Conservation (phyloP, 179 eudicot species). For the Camellia oleifera region DNA sequence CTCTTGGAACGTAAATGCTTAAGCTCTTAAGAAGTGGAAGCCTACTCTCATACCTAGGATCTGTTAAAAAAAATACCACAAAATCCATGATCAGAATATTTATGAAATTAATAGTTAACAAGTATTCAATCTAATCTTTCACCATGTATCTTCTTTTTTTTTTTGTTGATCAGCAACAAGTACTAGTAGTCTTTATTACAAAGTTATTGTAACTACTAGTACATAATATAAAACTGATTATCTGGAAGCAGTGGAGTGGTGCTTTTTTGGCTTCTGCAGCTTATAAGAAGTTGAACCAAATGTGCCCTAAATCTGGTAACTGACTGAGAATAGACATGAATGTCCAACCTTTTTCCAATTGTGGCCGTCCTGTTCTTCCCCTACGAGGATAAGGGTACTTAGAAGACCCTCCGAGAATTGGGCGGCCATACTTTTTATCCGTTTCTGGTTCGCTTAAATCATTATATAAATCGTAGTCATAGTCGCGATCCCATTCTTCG, state of each 20-base stretch:
- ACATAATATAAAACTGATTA: no score
- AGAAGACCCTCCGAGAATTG: slow-evolving; percentile 67
- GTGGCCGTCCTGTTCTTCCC: slow-evolving; percentile 62
- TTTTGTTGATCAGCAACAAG: no score
- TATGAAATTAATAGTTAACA: neutral
- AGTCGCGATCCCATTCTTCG: slow-evolving; percentile 75
- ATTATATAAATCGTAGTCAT: slow-evolving; percentile 77
- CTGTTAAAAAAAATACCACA: slow-evolving; percentile 25
- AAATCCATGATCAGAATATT: neutral
- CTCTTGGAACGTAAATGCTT: slow-evolving; percentile 68
- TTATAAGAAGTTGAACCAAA: no score
- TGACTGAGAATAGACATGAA: neutral
- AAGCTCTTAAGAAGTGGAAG: slow-evolving; percentile 41
- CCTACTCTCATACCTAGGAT: slow-evolving; percentile 63
- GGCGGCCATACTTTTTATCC: slow-evolving; percentile 33
- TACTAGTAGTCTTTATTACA: neutral
- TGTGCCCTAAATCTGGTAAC: neutral
- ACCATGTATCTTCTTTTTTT: no score
- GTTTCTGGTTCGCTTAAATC: slow-evolving; percentile 74
- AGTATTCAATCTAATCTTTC: neutral
- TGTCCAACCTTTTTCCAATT: slow-evolving; percentile 50
- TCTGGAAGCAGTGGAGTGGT: no score
- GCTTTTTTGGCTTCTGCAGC: no score
- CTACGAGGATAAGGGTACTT: slow-evolving; percentile 84
- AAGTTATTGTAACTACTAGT: neutral